These are phyloP conservation scores for Ophiostoma novo-ulmi DNA, from an alignment of 2,329 filamentous ascomycete genomes.

Conservation along the genomic window DNA sequence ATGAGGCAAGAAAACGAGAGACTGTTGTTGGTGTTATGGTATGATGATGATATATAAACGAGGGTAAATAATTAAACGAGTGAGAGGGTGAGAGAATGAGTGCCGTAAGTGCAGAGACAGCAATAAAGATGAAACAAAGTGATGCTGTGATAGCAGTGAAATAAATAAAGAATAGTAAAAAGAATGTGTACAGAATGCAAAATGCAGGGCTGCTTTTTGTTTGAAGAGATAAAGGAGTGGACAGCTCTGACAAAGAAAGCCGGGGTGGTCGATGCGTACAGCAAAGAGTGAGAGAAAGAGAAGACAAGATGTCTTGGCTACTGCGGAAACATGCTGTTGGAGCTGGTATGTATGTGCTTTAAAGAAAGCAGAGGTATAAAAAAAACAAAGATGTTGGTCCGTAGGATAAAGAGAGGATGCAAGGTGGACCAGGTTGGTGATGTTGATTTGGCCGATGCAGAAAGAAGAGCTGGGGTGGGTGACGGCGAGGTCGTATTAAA, in stretches of 20 bases:
- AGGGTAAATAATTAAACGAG: neutral
- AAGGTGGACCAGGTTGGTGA: neutral
- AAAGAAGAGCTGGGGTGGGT: neutral
- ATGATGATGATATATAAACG: constrained; percentile 5
- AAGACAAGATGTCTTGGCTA: constrained; percentile 10
- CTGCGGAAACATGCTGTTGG: constrained; percentile 14
- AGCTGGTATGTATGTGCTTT: neutral
- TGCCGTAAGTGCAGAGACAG: neutral
- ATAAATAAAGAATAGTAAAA: neutral
- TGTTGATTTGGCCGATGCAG: neutral
- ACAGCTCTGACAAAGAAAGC: constrained; percentile 12
- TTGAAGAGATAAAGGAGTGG: constrained; percentile 4
- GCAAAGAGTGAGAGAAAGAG: neutral
- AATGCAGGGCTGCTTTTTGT: neutral
- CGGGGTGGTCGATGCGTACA: constrained; percentile 2
- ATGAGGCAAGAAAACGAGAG: constrained; percentile 3
- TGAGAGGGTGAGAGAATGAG: neutral
- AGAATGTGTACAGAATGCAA: constrained; percentile 2
- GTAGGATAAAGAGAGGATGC: neutral
- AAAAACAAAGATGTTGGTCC: neutral
- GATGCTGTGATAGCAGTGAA: constrained; percentile 16
- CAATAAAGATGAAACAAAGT: neutral
- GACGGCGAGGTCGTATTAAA: neutral
- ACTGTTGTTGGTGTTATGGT: neutral
- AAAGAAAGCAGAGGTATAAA: neutral